Conservation (phyloP, 2,329 filamentous ascomycete species). For the Metarhizium rileyi region DNA sequence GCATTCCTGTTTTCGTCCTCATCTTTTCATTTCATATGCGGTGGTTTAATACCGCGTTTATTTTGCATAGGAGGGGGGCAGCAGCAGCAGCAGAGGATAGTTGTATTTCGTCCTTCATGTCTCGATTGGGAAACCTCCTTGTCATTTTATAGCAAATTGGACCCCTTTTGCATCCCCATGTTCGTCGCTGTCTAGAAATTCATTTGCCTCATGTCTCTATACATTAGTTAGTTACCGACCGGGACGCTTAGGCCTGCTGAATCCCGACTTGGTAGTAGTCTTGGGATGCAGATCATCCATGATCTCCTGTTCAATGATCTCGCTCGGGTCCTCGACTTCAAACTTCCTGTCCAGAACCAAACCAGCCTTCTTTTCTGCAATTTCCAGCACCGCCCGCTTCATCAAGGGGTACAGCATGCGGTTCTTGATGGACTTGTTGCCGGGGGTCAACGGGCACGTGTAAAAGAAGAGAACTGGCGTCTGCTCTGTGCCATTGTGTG, state of each 20-base stretch:
- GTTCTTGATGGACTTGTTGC: slow-evolving; percentile 64
- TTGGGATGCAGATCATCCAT: slow-evolving; percentile 59
- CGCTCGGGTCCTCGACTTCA: slow-evolving; percentile 56
- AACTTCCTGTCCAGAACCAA: slow-evolving; percentile 61
- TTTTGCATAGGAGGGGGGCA: background rate
- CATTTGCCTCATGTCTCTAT: background rate
- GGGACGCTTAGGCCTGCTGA: slow-evolving; percentile 71
- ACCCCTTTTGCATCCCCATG: background rate
- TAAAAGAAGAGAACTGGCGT: slow-evolving; percentile 69
- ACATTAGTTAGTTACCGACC: slow-evolving; percentile 41
- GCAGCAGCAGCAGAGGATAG: background rate
- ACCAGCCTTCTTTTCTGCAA: slow-evolving; percentile 56
- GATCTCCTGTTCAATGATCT: slow-evolving; percentile 59
- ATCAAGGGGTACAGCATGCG: slow-evolving; percentile 75
- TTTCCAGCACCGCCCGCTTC: slow-evolving; percentile 55
- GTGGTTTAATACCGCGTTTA: background rate
- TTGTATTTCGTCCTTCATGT: background rate
- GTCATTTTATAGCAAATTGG: background rate
- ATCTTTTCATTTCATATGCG: background rate
- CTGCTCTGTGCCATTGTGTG: slow-evolving; percentile 39
- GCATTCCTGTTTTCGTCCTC: background rate
- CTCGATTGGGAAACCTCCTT: background rate
- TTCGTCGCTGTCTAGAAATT: background rate
- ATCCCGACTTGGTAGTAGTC: slow-evolving; percentile 55
- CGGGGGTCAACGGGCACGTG: slow-evolving; percentile 60